These are phyloP conservation scores for Fraxinus velutina DNA, from an alignment of 305 asterid genomes.

Conservation along the genomic window DNA sequence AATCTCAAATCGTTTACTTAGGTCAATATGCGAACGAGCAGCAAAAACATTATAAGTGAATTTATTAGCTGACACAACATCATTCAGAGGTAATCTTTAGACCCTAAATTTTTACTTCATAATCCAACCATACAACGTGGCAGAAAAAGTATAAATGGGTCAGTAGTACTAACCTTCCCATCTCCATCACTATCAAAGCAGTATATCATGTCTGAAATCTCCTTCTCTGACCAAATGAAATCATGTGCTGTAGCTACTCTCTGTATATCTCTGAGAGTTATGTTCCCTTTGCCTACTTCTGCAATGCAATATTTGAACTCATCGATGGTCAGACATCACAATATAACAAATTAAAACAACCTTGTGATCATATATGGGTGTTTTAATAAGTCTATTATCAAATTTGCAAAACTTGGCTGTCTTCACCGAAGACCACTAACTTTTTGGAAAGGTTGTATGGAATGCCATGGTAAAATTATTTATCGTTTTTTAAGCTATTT, in stretches of 20 bases:
- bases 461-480: neutral
- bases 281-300: constrained; percentile 74
- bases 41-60: neutral
- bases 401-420: neutral
- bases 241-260: constrained; percentile 71
- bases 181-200: constrained; percentile 72
- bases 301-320: constrained; percentile 16
- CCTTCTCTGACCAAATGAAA: constrained; percentile 84
- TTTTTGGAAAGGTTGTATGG: neutral
- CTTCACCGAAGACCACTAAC: neutral
- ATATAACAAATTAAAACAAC: neutral
- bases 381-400: neutral
- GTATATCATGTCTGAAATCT: constrained; percentile 64
- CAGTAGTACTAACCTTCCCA: constrained; percentile 57
- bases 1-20: neutral
- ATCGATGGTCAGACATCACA: neutral
- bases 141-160: neutral
- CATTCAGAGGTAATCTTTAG: neutral
- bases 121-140: neutral
- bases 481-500: neutral
- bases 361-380: neutral
- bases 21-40: neutral
- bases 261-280: constrained; percentile 54
- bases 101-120: neutral
- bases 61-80: neutral